These are phyloP conservation scores for Clausena lansium DNA, from an alignment of 345 rosid genomes.

Conservation along the genomic window DNA sequence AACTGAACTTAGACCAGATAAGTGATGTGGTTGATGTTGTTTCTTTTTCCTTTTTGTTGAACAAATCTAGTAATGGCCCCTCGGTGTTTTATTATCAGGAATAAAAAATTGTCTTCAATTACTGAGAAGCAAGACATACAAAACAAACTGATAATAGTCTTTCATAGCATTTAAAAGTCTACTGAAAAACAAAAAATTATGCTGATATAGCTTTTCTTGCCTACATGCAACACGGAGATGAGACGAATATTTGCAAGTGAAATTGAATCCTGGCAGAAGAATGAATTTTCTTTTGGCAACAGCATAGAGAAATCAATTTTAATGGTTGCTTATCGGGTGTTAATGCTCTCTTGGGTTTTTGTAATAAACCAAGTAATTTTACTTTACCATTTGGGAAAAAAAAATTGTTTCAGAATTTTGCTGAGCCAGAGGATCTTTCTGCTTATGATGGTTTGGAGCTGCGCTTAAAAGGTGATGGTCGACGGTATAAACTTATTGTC, in stretches of 20 bases:
- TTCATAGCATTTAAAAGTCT: neutral
- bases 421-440: slow-evolving; percentile 72
- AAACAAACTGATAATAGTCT: neutral
- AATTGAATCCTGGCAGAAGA: neutral
- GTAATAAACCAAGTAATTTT: neutral
- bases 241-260: neutral
- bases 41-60: neutral
- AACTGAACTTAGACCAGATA: too few relatives aligned
- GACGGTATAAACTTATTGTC: slow-evolving; percentile 75
- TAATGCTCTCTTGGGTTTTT: neutral
- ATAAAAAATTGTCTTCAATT: too few relatives aligned
- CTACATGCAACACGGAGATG: neutral
- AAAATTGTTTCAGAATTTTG: slow-evolving; percentile 58
- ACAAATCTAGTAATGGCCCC: neutral
- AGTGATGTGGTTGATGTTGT: neutral
- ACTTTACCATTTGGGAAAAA: slow-evolving; percentile 9
- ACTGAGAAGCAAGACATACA: too few relatives aligned
- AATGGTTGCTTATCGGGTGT: neutral
- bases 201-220: neutral
- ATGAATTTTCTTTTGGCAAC: neutral
- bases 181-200: neutral
- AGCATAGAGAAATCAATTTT: neutral
- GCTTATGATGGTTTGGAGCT: slow-evolving; percentile 91
- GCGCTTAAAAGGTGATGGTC: slow-evolving; percentile 80
- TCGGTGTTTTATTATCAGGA: too few relatives aligned